Evolutionary conservation across 176 grass and related monocot genomes (phyloP).

Genomic region (Avena sativa): DNA sequence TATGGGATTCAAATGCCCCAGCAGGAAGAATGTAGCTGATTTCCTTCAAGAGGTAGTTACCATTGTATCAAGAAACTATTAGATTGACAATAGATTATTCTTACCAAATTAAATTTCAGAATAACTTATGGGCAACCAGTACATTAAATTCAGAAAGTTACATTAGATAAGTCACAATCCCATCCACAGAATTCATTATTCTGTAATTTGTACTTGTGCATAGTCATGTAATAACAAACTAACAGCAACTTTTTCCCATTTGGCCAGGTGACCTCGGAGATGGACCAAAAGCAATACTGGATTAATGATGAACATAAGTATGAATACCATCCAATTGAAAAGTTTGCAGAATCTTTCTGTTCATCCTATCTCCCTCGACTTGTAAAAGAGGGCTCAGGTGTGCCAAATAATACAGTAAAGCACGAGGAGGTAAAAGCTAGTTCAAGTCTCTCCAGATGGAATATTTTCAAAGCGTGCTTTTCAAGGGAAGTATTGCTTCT

Average conservation of each 20-base stretch:
- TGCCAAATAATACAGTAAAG: conserved; percentile 27
- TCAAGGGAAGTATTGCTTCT: conserved; percentile 27
- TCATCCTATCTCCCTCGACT: conserved; percentile 44
- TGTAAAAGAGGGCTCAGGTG: conserved; percentile 9
- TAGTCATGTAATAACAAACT: not conserved
- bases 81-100: not conserved
- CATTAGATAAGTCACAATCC: too few relatives aligned
- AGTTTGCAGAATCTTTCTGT: conserved; percentile 56
- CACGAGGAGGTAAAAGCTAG: conserved; percentile 38
- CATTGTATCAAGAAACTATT: conserved; percentile 25
- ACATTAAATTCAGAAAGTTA: not conserved
- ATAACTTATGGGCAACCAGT: not conserved
- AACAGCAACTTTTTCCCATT: not conserved
- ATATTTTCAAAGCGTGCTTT: conserved; percentile 73
- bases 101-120: conserved; percentile 1
- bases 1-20: conserved; percentile 78
- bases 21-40: conserved; percentile 72
- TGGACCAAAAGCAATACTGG: conserved; percentile 81
- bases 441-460: conserved; percentile 52
- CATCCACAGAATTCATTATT: not conserved
- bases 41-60: conserved; percentile 88
- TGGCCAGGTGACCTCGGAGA: conserved; percentile 71
- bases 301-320: conserved; percentile 52
- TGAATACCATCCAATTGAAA: conserved; percentile 57
- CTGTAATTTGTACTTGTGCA: not conserved